Evolutionary conservation across 2,329 filamentous ascomycete species (phyloP), one percentile per base, ranked within the genome.

Genomic region (Magnaporthiopsis rhizophila): DNA sequence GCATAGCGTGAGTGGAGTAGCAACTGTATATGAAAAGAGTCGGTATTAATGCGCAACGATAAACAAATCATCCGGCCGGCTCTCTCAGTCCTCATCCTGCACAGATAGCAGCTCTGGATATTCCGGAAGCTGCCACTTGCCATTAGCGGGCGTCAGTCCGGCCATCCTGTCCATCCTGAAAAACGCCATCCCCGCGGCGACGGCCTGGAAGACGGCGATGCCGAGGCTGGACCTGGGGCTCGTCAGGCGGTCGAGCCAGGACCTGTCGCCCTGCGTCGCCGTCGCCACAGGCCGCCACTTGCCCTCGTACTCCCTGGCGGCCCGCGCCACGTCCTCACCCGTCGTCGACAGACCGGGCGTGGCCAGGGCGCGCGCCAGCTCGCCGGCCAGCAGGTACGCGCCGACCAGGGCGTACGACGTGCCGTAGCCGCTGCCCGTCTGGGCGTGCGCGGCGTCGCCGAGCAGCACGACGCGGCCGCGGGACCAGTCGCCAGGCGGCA

Each of bases 301-400:
- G 21, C 67, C 64, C 62, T 83, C 78, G 66, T 84, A 85, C 0
- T 71, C 71, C 53, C 69, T 68, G 12, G 82, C 71, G 28, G 76
- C 81, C 0, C 59, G 68, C 3, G 66, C 63, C 2, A 79, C 68
- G 18, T 73, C 66, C 11, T 66, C 62, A 1, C 26, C 58, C 28
- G 59, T 63, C 24, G 59, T 63, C 58, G 53, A 64, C 45, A n/a
- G 45, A 18, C 45, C 45, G 1, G 45, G 45, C 18, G 11, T 50
- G 45, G 3, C 15, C 3, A 50, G 45, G 5, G 21, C 45, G 61
- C 67, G 65, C 21, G 66, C 68, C 21, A 69, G 65, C 72, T 85
- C 84, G 2, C 85, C 84, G 0, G 84, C 84, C 7, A 88, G 74
- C 2, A 85, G 71, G 68, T 86, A 87, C 0, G 83, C 81, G 0